Evolutionary conservation across 1,284 basidiomycete species (phyloP), one percentile per base, ranked within the genome.

Genomic region (Melanopsichium pennsylvanicum): DNA sequence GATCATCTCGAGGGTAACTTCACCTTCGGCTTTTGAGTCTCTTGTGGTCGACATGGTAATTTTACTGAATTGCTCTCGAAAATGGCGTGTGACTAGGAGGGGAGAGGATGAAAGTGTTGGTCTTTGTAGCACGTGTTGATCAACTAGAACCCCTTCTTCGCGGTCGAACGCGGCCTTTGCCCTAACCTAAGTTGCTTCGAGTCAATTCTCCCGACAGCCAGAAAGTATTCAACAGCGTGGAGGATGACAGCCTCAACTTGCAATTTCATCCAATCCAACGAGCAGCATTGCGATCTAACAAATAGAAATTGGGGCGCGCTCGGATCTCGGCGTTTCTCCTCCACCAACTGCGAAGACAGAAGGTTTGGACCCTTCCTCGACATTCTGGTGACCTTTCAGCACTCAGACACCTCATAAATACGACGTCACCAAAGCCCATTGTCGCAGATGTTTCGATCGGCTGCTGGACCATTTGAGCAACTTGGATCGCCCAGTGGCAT

Each of bases 1-100:
- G 46, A 69, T 62, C 66, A 55, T 55, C 16, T 62, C 50, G 16
- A 69, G 45, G 31, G 59, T 69, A 12, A 69, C 59, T 0, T 23
- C 47, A 38, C 60, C 39, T 6, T 46, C 29, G 12, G n/a, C 5
- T 2, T 35, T 7, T 12, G 45, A 19, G 11, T 9, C 31, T 12
- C 22, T 25, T 25, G 33, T 33, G 21, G 48, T 27, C 8, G 52
- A 42, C 59, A 63, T 62, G 13, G 7, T 44, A 6, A 9, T 16
- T 34, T 16, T 6, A 16, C 22, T 26, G 16, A 19, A 15, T 21
- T 6, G 11, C 32, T 34, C 11, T 27, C 39, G 21, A n/a, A n/a
- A 32, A 27, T 22, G 29, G 31, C n/a, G 12, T 27, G 32, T 0
- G 4, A 23, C n/a, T n/a, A 41, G 19, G 39, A 26, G 27, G 27